Conservation (phyloP, 1,284 basidiomycete species). For the Ceratobasidium sp. region DNA sequence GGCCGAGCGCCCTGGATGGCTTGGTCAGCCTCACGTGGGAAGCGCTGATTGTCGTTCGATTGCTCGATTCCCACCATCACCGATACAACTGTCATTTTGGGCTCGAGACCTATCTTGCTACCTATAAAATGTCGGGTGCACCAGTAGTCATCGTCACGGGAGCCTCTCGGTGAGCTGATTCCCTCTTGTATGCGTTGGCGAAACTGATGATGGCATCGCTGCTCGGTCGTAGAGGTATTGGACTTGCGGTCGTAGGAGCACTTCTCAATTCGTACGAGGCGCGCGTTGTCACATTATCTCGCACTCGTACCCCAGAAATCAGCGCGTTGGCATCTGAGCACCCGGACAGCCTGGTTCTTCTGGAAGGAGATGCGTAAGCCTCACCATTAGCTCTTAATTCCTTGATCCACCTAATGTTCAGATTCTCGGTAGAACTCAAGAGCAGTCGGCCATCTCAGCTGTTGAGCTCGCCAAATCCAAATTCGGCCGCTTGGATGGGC, state of each 20-base stretch:
- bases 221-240: conserved; percentile 70
- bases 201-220: background rate
- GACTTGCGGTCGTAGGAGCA: conserved; percentile 71
- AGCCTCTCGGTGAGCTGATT: conserved; percentile 6
- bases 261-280: conserved; percentile 68
- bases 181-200: background rate
- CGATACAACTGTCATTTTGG: background rate
- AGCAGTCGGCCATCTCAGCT: conserved; percentile 62
- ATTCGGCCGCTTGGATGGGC: conserved; percentile 70
- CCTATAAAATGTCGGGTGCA: background rate
- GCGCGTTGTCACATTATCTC: conserved; percentile 77
- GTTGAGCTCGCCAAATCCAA: conserved; percentile 58
- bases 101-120: background rate
- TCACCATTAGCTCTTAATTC: conserved; percentile 30
- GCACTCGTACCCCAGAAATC: conserved; percentile 70
- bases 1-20: background rate
- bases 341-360: conserved; percentile 57
- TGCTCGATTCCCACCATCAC: background rate
- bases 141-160: conserved; percentile 29
- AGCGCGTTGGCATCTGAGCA: conserved; percentile 59
- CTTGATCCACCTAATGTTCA: conserved; percentile 39
- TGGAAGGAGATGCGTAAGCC: conserved; percentile 79
- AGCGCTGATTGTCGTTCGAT: background rate
- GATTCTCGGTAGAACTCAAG: conserved; percentile 49
- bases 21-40: conserved; percentile 32